Base-by-base conservation (phyloP, 1,139 yeast species). In the Maudiozyma humilis region DNA sequence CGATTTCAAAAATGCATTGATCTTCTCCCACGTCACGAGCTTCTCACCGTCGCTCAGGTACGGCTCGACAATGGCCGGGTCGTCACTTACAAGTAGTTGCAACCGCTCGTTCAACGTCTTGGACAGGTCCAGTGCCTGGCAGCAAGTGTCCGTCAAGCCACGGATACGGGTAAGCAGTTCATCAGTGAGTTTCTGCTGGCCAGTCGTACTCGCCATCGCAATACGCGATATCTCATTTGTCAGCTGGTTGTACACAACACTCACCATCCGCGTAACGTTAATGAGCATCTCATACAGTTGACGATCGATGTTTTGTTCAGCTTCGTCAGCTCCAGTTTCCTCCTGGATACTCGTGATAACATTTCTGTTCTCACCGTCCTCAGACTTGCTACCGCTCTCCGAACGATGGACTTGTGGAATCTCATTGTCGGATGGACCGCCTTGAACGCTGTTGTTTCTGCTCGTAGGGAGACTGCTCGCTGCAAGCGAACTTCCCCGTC, bases 11-110 rank as follows among this genome's bases (percentile, higher is more conserved):
- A 89, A 87, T 43, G 78, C 68, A 62, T 86, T 88, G 33, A 88
- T 82, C 55, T 85, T 93, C 53, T 89, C 97, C 79, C 94, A 89
- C 48, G 91, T 80, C 52, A 72, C 71, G 47, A 76, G 71, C 49
- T 83, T 78, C 31, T 83, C 82, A n/a, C 61, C 65, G n/a, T 75
- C 71, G 0, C 78, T 71, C 14, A 63, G 51, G 12, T 69, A 68
- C 37, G 70, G 71, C 30, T 72, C 71, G 13, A 54, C 44, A 32
- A 42, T 36, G 4, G 32, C 34, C 30, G 73, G 65, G 38, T 79
- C 75, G 1, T 75, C 69, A 6, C 54, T 40, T 8, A 56, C 44
- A 17, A 62, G 41, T n/a, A 56, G 42, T 8, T 71, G 69, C 45
- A 89, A 66, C 47, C 81, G 76, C 5, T 70, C 68, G 51, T 76